phyloP scores from a whole-genome alignment of 495 filamentous ascomycete genomes.

The Talaromyces stipitatus region DNA sequence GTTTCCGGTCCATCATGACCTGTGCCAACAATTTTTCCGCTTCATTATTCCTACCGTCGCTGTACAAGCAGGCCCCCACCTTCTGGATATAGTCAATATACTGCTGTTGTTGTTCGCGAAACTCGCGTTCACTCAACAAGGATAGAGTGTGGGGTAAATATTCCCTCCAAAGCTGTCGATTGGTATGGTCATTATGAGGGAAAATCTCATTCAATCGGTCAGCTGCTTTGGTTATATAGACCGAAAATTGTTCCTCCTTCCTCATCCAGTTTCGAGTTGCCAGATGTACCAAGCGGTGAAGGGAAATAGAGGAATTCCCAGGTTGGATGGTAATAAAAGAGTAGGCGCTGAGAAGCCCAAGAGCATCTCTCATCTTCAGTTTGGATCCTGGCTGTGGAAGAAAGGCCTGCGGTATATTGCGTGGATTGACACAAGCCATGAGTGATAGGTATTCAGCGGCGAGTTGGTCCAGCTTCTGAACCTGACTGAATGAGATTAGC shows the following conservation, averaged over 20 bases:
- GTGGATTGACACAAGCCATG: slow-evolving; percentile 25
- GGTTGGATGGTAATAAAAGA: slow-evolving; percentile 12
- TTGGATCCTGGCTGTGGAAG: slow-evolving; percentile 9
- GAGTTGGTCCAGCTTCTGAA: slow-evolving; percentile 16
- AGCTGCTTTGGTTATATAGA: neutral
- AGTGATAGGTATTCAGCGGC: slow-evolving; percentile 29
- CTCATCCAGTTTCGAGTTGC: slow-evolving; percentile 16
- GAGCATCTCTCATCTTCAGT: slow-evolving; percentile 8
- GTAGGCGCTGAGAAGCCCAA: slow-evolving; percentile 16
- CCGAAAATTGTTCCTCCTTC: neutral
- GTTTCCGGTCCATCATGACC: slow-evolving; percentile 8
- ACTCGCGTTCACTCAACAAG: slow-evolving; percentile 1
- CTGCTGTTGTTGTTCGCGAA: neutral
- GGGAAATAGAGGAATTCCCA: neutral
- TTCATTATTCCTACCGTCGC: slow-evolving; percentile 16
- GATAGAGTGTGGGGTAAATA: slow-evolving; percentile 9
- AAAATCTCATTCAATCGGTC: slow-evolving; percentile 3
- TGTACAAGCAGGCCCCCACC: neutral
- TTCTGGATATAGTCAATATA: neutral
- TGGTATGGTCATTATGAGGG: slow-evolving; percentile 4
- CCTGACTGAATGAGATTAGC: slow-evolving; percentile 38
- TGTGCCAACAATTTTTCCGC: slow-evolving; percentile 20
- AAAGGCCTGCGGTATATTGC: slow-evolving; percentile 22
- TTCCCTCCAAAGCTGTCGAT: slow-evolving; percentile 8
- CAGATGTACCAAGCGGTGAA: slow-evolving; percentile 16